Percentiles rank a stretch among this genome's conserved stretches.
phyloP scores from a whole-genome alignment of 2,329 filamentous ascomycete genomes.

The Pseudopyrenochaeta lycopersici region DNA sequence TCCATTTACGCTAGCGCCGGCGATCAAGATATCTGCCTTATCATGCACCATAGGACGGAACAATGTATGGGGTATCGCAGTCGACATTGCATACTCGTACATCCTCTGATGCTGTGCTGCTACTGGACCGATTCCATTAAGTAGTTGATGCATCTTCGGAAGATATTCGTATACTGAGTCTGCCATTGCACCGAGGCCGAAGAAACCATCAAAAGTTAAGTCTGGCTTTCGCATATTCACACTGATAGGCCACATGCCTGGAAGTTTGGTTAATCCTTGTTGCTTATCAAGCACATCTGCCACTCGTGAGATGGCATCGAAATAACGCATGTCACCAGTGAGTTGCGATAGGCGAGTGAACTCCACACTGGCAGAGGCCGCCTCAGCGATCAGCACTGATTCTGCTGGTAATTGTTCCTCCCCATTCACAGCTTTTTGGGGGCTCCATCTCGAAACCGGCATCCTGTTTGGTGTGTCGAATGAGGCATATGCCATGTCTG shows the following conservation, averaged over 20 bases:
- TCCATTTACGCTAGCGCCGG: conserved; percentile 50
- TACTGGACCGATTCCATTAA: conserved; percentile 52
- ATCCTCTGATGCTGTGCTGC: conserved; percentile 62
- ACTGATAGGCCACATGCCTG: conserved; percentile 58
- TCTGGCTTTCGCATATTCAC: conserved; percentile 51
- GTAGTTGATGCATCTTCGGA: conserved; percentile 56
- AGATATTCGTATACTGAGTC: conserved; percentile 52
- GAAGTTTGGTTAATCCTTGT: conserved; percentile 53
- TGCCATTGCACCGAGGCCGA: conserved; percentile 45
- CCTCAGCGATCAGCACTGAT: conserved; percentile 54
- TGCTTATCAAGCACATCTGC: conserved; percentile 51
- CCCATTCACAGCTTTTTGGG: conserved; percentile 45
- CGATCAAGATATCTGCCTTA: conserved; percentile 56
- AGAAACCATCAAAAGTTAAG: conserved; percentile 50
- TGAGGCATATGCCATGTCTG: conserved; percentile 78
- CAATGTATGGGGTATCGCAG: conserved; percentile 56
- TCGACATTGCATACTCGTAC: conserved; percentile 62
- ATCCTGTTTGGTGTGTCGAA: conserved; percentile 95
- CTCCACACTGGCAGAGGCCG: conserved; percentile 56
- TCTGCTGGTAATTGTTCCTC: conserved; percentile 49
- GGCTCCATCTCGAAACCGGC: conserved; percentile 66
- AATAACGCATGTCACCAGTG: conserved; percentile 56
- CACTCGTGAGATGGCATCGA: conserved; percentile 55
- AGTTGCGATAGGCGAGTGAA: conserved; percentile 57
- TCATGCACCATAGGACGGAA: conserved; percentile 61